Conservation (phyloP, 2,329 filamentous ascomycete species). For the Emericellopsis atlantica region DNA sequence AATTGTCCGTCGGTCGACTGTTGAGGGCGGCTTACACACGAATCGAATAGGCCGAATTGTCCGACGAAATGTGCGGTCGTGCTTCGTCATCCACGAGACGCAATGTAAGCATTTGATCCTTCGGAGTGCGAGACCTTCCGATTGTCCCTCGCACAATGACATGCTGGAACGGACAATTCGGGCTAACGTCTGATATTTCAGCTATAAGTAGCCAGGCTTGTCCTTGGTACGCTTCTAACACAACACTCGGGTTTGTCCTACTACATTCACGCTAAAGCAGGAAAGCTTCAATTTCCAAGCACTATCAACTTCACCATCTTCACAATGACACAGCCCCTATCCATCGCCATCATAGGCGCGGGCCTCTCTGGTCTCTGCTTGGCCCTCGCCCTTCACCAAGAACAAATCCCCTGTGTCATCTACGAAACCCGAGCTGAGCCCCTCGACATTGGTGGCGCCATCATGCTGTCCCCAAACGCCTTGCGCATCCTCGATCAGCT, state of each 20-base stretch:
- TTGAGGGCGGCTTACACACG: no score
- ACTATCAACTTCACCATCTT: neutral
- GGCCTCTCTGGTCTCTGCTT: constrained; percentile 37
- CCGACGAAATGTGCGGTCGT: no score
- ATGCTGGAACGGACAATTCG: no score
- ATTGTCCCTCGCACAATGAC: no score
- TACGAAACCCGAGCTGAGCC: constrained; percentile 35
- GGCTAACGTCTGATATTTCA: no score
- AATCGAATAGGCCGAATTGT: no score
- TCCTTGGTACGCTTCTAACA: neutral
- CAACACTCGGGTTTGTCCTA: neutral
- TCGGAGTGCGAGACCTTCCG: no score
- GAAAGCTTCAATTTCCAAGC: neutral
- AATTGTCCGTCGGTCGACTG: no score
- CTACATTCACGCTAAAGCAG: neutral
- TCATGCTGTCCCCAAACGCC: constrained; percentile 48
- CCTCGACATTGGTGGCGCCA: constrained; percentile 36
- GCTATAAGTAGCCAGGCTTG: no score
- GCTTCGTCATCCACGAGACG: no score
- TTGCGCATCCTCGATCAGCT: constrained; percentile 38
- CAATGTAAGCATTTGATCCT: no score
- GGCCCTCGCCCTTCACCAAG: constrained; percentile 37
- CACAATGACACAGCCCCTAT: neutral
- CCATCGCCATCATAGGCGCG: constrained; percentile 17
- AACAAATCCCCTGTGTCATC: constrained; percentile 33